phyloP scores from a whole-genome alignment of 345 rosid species.

The Acer negundo region DNA sequence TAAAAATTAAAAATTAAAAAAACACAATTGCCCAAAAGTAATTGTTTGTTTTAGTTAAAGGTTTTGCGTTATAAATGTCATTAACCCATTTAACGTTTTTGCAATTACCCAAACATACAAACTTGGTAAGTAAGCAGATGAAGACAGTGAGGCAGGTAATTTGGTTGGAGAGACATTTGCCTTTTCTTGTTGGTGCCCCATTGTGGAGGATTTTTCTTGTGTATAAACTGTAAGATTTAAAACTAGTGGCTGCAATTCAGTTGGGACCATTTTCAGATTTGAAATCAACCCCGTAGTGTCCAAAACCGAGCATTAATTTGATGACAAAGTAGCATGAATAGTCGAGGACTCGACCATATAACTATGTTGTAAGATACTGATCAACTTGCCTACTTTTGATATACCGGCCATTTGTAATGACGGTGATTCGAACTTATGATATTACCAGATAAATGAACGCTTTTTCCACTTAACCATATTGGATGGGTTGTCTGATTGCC shows the following conservation, averaged over 20 bases:
- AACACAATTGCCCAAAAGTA: too few species aligned
- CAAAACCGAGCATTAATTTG: not conserved
- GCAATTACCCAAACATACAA: not conserved
- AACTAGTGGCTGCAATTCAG: constrained; percentile 14
- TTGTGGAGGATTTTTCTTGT: not conserved
- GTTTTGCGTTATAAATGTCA: too few species aligned
- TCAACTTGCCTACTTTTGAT: not conserved
- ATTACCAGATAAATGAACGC: too few species aligned
- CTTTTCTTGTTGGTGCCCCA: not conserved
- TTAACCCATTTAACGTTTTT: too few species aligned
- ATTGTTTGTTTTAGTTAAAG: too few species aligned
- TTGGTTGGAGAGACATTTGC: constrained; percentile 6
- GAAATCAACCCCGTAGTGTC: constrained; percentile 10
- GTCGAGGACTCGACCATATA: not conserved
- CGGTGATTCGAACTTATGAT: too few species aligned
- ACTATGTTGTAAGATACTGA: not conserved
- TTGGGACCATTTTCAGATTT: constrained; percentile 10
- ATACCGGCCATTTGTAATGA: too few species aligned
- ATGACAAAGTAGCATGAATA: too few species aligned
- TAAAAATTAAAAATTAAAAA: too few species aligned
- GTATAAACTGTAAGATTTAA: not conserved
- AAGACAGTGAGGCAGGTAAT: not conserved
- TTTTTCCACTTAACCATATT: too few species aligned
- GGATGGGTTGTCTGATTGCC: too few species aligned
- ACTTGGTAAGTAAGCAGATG: not conserved